Percentiles rank a stretch among this genome's conserved stretches.
Conservation (phyloP, 192 early-diverging fungal species). For the Backusella tarrabulga region DNA sequence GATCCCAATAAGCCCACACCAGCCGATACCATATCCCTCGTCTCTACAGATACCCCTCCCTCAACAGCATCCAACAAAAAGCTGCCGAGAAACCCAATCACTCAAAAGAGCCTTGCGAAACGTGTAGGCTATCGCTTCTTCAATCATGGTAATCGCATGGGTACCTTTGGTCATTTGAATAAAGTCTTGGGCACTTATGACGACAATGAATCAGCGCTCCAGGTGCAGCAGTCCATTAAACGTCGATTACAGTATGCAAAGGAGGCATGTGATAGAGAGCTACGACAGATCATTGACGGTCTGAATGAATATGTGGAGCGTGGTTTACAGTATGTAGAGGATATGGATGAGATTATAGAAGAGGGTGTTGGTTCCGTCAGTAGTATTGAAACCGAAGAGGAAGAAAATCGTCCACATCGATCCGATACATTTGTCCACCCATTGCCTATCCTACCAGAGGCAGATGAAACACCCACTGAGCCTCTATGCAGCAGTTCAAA, state of each 20-base stretch:
- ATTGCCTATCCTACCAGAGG: neutral
- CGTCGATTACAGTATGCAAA: slow-evolving; percentile 39
- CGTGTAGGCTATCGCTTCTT: slow-evolving; percentile 26
- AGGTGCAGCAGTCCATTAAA: slow-evolving; percentile 28
- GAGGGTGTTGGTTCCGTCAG: slow-evolving; percentile 18
- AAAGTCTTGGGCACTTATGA: neutral
- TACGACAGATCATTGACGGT: slow-evolving; percentile 66
- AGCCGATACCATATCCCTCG: neutral
- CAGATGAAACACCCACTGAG: neutral
- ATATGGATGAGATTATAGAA: slow-evolving; percentile 34
- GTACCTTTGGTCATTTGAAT: slow-evolving; percentile 21
- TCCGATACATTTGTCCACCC: neutral
- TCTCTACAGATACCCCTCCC: slow-evolving; percentile 2
- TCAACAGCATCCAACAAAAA: neutral
- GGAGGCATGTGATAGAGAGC: slow-evolving; percentile 57
- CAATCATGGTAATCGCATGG: slow-evolving; percentile 26
- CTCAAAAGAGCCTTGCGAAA: slow-evolving; percentile 7
- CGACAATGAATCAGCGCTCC: neutral
- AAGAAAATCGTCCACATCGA: neutral
- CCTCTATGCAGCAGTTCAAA: neutral
- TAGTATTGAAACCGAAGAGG: slow-evolving; percentile 30
- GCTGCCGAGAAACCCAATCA: neutral
- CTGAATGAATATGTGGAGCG: slow-evolving; percentile 69
- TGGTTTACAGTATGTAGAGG: slow-evolving; percentile 51
- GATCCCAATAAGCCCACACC: neutral